phyloP scores from a whole-genome alignment of 2,329 filamentous ascomycete genomes.

The Pseudocercospora macadamiae region DNA sequence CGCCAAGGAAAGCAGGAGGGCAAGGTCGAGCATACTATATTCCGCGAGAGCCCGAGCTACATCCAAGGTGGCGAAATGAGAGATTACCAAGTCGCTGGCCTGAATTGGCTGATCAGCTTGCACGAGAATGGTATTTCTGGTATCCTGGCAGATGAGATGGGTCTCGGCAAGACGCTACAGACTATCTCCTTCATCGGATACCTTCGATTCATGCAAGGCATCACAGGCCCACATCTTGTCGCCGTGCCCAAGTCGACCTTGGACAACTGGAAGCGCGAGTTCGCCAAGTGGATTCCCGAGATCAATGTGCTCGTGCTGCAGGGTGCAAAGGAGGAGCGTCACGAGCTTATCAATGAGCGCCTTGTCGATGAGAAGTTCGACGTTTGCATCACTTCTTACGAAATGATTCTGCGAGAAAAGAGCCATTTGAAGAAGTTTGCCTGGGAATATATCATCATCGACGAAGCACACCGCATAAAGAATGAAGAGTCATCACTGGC shows the following conservation, averaged over 20 bases:
- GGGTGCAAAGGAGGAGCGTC: conserved; percentile 91
- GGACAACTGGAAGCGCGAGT: conserved; percentile 98
- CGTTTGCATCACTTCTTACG: conserved; percentile 97
- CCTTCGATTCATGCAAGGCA: conserved; percentile 85
- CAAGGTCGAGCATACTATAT: conserved; percentile 77
- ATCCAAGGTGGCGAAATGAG: conserved; percentile 84
- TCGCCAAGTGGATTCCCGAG: conserved; percentile 90
- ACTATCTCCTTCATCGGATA: conserved; percentile 97
- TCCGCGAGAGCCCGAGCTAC: conserved; percentile 90
- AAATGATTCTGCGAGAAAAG: conserved; percentile 97
- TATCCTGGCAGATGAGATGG: conserved; percentile 98
- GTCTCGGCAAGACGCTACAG: conserved; percentile 94
- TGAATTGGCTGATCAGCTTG: conserved; percentile 97
- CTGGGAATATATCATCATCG: conserved; percentile 99
- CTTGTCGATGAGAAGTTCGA: conserved; percentile 96
- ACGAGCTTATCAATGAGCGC: conserved; percentile 83
- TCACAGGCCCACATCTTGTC: conserved; percentile 86
- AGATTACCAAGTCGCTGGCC: conserved; percentile 91
- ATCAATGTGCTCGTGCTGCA: conserved; percentile 93
- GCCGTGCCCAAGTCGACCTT: conserved; percentile 95
- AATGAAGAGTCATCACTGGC: conserved; percentile 97
- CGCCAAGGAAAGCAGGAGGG: conserved; percentile 87
- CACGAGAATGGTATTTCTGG: conserved; percentile 99
- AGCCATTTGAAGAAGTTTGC: conserved; percentile 94
- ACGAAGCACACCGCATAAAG: conserved; percentile 98